Base-by-base conservation (phyloP, 352 stramenopile genomes). In the Phytophthora melonis region DNA sequence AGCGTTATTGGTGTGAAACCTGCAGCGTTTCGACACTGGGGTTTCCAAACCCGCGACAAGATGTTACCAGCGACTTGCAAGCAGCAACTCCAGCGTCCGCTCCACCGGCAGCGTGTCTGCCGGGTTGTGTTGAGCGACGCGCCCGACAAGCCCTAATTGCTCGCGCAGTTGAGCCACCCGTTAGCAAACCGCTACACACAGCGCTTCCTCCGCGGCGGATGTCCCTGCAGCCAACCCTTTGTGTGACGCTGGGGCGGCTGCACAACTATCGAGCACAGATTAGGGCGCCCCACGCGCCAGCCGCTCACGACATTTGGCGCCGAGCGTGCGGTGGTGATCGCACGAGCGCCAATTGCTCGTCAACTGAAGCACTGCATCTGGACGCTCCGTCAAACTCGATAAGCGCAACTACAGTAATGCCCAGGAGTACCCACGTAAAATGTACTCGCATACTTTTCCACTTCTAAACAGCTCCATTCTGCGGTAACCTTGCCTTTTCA, bases 231-330 rank as follows among this genome's bases (percentile, higher is more conserved):
- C 52, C 49, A 56, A 30, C 11, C 14, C n/a, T 25, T 56, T 2
- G 8, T 25, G 53, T 21, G 27, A 13, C 30, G 13, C n/a, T 9
- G 2, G 3, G 19, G 30, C 4, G 18, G 27, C 54, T 45, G 36
- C 57, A n/a, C n/a, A n/a, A n/a, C n/a, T n/a, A n/a, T n/a, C 32
- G 11, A 68, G 41, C 27, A 54, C 32, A 8, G 63, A 41, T 13
- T 69, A 69, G 63, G 63, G 39, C 52, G 30, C 27, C n/a, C n/a
- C n/a, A n/a, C n/a, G n/a, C n/a, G n/a, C 58, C 58, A 65, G 41
- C 58, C 58, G 58, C 41, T 56, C 7, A 16, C 23, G 16, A 27
- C 53, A 41, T 23, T 59, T 59, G 50, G 50, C 21, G 50, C 23
- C 45, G 45, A 13, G 41, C 45, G 45, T 53, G 50, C 36, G 50